Evolutionary conservation across 257 asterid species (phyloP).

Genomic region (Haberlea rhodopensis): DNA sequence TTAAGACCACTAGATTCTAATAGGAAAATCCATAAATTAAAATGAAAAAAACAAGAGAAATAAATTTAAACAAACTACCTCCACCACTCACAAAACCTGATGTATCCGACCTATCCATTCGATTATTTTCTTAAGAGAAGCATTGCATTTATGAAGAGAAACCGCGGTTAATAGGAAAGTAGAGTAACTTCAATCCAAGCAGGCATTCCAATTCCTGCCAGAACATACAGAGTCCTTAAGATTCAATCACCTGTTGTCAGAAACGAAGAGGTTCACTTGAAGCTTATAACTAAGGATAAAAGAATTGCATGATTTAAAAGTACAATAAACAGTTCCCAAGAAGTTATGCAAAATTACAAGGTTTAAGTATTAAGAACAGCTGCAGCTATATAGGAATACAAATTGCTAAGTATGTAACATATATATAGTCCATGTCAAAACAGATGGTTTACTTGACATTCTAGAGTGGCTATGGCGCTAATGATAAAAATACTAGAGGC

Average conservation of each 20-base stretch:
- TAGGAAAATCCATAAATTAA: conserved; percentile 31
- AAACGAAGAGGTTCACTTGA: conserved; percentile 8
- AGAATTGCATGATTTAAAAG: not conserved
- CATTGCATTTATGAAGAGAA: conserved; percentile 22
- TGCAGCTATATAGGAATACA: not conserved
- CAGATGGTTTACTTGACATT: too few species aligned
- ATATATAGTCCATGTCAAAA: not conserved
- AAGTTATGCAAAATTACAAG: not conserved
- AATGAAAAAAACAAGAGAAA: conserved; percentile 39
- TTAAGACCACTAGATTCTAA: conserved; percentile 32
- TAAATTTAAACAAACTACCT: conserved; percentile 37
- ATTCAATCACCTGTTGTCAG: conserved; percentile 42
- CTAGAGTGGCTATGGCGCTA: too few species aligned
- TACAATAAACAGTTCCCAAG: not conserved
- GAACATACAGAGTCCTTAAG: conserved; percentile 20
- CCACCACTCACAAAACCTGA: conserved; percentile 93
- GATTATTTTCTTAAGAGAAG: conserved; percentile 27
- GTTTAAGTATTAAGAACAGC: not conserved
- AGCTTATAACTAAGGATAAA: conserved; percentile 3
- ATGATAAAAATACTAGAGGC: not conserved
- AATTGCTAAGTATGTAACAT: not conserved
- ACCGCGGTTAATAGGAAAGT: conserved; percentile 16
- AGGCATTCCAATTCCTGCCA: conserved; percentile 22
- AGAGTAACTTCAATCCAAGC: conserved; percentile 15
- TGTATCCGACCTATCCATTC: conserved; percentile 80